Evolutionary conservation across 2,329 filamentous ascomycete genomes (phyloP).

Genomic region (Botrytis fragariae): DNA sequence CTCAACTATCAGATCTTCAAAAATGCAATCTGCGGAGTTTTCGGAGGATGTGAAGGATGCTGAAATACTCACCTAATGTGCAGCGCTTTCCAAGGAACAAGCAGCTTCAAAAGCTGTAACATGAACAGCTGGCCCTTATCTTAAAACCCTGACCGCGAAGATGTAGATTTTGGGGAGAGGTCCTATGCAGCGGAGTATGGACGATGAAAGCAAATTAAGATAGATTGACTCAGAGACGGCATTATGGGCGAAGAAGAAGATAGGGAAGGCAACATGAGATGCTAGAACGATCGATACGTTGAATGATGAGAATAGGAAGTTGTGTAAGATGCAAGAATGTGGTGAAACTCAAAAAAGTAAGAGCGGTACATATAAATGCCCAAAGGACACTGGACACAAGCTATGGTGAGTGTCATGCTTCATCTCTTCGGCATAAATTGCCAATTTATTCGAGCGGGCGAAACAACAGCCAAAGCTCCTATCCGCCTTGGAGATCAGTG

Average conservation of each 20-base stretch:
- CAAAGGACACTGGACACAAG: background rate
- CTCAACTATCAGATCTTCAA: background rate
- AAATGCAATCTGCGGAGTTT: background rate
- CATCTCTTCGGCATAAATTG: background rate
- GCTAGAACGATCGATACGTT: background rate
- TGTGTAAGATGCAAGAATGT: background rate
- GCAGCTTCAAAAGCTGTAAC: background rate
- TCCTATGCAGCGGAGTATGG: background rate
- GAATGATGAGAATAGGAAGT: background rate
- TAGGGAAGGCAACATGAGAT: background rate
- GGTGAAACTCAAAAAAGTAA: background rate
- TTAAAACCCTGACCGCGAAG: background rate
- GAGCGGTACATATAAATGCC: background rate
- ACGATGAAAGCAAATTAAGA: background rate
- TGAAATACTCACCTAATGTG: background rate
- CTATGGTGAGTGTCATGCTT: background rate
- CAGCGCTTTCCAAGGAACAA: background rate
- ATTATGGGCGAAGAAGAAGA: background rate
- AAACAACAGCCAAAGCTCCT: background rate
- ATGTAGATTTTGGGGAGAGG: background rate
- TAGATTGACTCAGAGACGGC: background rate
- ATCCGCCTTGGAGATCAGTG: too few species aligned
- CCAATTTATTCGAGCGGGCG: background rate
- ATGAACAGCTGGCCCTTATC: accelerated
- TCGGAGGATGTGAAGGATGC: background rate